Base-by-base conservation (phyloP, 2,329 filamentous ascomycete genomes). In the Endocalyx cinctus region DNA sequence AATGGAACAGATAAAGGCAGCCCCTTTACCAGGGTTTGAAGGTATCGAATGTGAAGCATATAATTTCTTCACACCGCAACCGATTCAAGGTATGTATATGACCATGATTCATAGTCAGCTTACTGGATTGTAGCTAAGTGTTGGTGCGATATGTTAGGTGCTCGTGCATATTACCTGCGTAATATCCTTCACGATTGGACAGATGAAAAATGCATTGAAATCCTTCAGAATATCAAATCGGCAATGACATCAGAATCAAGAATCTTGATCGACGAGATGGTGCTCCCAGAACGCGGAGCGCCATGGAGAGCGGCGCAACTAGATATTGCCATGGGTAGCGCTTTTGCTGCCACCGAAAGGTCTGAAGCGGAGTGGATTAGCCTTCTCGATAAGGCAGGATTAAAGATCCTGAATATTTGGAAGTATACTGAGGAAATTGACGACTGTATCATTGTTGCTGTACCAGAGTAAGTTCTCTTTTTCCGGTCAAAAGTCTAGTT, bases 51-150 rank as follows among this genome's bases (percentile, higher is more conserved):
- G 22, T 13, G 11, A 39, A 17, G 17, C 30, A 3, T 31, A 50
- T 17, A 40, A 46, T 17, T 41, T 52, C 27, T 46, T 49, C 28
- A 43, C 37, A 7, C 44, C 42, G 5, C 38, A 39, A 19, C 39
- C 40, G 6, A 22, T 45, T 8, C 22, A 33, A 25, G 39, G 42
- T 43, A 25, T n/a, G n/a, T n/a, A n/a, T n/a, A n/a, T n/a, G n/a
- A n/a, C n/a, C n/a, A n/a, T n/a, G n/a, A n/a, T n/a, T n/a, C n/a
- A n/a, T n/a, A n/a, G 20, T 23, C 20, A 23, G 8, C 20, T n/a
- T 23, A n/a, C n/a, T n/a, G n/a, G n/a, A n/a, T n/a, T n/a, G n/a
- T n/a, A n/a, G n/a, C n/a, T n/a, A n/a, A 23, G 17, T 7, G 20
- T 38, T 8, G 17, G 15, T 16, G 14, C n/a, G n/a, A 26, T 12